Evolutionary conservation across 2,329 filamentous ascomycete genomes (phyloP), one percentile per base, ranked within the genome.

Genomic region (Xylariaceae sp.): DNA sequence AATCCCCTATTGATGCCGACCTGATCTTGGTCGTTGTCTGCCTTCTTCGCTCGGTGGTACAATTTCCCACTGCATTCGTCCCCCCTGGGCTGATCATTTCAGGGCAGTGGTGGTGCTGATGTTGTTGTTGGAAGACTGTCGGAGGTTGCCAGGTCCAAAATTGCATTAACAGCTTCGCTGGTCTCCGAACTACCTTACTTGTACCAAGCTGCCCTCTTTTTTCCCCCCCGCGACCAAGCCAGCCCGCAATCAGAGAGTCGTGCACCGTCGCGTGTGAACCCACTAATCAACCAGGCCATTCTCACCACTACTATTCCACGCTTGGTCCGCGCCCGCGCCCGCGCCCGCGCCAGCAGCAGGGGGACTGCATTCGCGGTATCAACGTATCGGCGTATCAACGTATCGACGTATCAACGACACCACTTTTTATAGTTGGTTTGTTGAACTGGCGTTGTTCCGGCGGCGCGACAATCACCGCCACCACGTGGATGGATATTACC

Each of bases 211-310:
- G 46, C 47, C 42, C 42, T 50, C 45, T 50, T 54, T 58, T 55
- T 51, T 49, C 50, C n/a, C 47, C 49, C 44, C 46, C 53, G 55
- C 58, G 60, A 53, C 54, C 47, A 51, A 39, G n/a, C 56, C 49
- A 51, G 39, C 27, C 56, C 55, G 54, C 51, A 52, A 55, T 51
- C 55, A 42, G 48, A 50, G 35, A 53, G 52, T 45, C 57, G 57
- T 55, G 58, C 55, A 52, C 50, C 53, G 51, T 53, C 58, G 58
- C 58, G 53, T 58, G 50, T 31, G 46, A 47, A 50, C 45, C 43
- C 52, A 49, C 51, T 39, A 46, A 50, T 51, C 50, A 52, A 12
- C 35, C 31, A 30, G n/a, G n/a, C 40, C 40, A 42, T 42, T 42
- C 32, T 35, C 39, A 46, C 32, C 50, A 48, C 27, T 40, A 48